Conservation (phyloP, 331 rosid genomes). For the Stylosanthes scabra region DNA sequence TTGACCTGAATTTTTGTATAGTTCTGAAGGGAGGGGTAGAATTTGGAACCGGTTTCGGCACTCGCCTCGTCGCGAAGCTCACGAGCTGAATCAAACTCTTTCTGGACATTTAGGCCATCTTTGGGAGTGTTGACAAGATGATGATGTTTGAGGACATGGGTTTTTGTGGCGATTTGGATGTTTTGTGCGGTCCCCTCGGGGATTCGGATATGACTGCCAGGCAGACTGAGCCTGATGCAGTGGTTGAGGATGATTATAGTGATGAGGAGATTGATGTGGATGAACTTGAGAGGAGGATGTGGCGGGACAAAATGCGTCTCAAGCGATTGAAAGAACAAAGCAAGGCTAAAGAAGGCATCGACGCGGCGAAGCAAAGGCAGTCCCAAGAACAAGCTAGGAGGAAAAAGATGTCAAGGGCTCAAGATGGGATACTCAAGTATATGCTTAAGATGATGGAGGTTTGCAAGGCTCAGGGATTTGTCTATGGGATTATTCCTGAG, state of each 20-base stretch:
- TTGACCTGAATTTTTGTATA: conserved; percentile 17
- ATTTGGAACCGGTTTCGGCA: conserved; percentile 15
- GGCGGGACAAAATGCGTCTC: conserved; percentile 76
- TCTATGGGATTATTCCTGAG: conserved; percentile 90
- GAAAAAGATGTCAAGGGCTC: conserved; percentile 97
- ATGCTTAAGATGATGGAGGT: conserved; percentile 98
- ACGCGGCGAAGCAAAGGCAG: conserved; percentile 69
- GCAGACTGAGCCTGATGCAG: conserved; percentile 61
- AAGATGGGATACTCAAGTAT: conserved; percentile 88
- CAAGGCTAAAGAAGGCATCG: conserved; percentile 71
- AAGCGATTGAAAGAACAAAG: conserved; percentile 75
- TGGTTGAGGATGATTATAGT: conserved; percentile 71
- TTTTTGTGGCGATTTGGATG: conserved; percentile 75
- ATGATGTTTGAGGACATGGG: conserved; percentile 76
- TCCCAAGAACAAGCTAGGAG: conserved; percentile 94
- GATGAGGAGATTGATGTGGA: conserved; percentile 83
- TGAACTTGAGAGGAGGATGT: conserved; percentile 88
- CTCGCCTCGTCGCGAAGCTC: conserved; percentile 16
- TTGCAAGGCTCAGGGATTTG: conserved; percentile 95
- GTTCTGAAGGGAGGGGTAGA: conserved; percentile 7
- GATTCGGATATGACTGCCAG: conserved; percentile 58
- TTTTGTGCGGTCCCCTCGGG: conserved; percentile 63
- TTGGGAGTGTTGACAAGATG: conserved; percentile 49
- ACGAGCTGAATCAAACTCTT: background rate
- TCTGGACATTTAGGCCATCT: background rate